Evolutionary conservation across 495 filamentous ascomycete genomes (phyloP), one percentile per base, ranked within the genome.

Genomic region (Aeminium ludgeri): DNA sequence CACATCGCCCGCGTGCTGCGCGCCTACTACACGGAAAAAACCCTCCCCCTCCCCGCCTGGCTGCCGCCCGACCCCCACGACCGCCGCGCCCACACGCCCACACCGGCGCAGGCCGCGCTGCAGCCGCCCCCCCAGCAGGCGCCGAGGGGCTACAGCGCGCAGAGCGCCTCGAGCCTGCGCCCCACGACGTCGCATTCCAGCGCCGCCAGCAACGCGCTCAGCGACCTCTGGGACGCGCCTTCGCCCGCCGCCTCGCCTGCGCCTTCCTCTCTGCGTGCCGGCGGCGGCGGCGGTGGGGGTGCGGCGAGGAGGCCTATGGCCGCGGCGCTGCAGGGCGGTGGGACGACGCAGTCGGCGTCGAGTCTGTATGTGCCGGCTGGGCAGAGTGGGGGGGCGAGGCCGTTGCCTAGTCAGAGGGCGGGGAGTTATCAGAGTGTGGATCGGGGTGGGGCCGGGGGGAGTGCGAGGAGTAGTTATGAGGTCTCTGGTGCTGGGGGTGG

Each of bases 1-100:
- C 85, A 94, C 63, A 77, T 97, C 55, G 87, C 82, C 62, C 80
- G 86, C 55, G 86, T 92, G 11, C 75, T 97, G n/a, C 80, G 89
- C 38, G 80, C 75, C 42, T 93, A 96, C 68, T 97, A 97, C 65
- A 73, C 64, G 28, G 89, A 96, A 55, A 91, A 91, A 52, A 77
- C 76, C 46, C 74, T 76, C 12, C 71, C 80, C 0, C 84, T 84
- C 54, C 89, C 89, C 6, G 59, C 65, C 45, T 97, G 89, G 89
- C 80, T 97, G 10, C 85, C 81, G 19, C 81, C 79, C 11, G 83
- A 85, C 50, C 85, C 86, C 3, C 83, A 81, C 52, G 75, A 51
- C 18, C 33, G 44, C 13, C 38, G 43, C 1, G 71, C 2, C 72
- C 69, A 23, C 65, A 75, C 17, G 68, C 73, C 0, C n/a, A n/a